These are phyloP conservation scores for Tothia fuscella DNA, from an alignment of 2,329 filamentous ascomycete species.

Conservation along the genomic window DNA sequence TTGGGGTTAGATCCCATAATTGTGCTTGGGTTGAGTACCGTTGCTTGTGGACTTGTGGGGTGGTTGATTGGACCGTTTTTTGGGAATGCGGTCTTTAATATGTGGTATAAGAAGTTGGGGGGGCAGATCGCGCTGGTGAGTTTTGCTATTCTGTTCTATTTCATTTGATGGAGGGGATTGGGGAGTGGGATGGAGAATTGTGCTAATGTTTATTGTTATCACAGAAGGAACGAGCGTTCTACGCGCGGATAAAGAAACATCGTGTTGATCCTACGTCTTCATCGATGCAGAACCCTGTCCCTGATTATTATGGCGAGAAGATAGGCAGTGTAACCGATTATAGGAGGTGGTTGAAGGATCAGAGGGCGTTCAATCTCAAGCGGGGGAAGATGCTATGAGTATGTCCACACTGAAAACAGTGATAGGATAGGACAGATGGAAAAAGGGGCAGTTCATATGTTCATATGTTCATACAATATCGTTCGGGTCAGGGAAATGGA, in stretches of 20 bases:
- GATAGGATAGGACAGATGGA: too few species aligned
- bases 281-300: constrained; percentile 82
- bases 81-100: constrained; percentile 68
- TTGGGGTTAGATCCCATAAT: constrained; percentile 82
- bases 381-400: constrained; percentile 53
- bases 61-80: constrained; percentile 81
- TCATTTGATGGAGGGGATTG: not conserved
- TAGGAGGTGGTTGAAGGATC: constrained; percentile 92
- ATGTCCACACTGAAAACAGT: too few species aligned
- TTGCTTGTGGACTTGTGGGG: constrained; percentile 65
- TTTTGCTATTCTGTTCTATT: constrained; percentile 13
- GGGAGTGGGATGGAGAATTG: not conserved
- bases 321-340: constrained; percentile 88
- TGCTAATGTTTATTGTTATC: not conserved
- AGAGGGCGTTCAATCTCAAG: constrained; percentile 82
- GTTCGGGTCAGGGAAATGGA: too few species aligned
- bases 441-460: too few species aligned
- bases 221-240: constrained; percentile 90
- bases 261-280: constrained; percentile 83
- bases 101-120: constrained; percentile 59
- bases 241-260: constrained; percentile 79
- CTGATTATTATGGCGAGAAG: constrained; percentile 98
- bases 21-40: constrained; percentile 67
- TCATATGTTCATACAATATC: too few species aligned
- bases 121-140: constrained; percentile 57